Evolutionary conservation across 83 land plant species (phyloP), one percentile per base, ranked within the genome.

Genomic region (Diphasiastrum complanatum): DNA sequence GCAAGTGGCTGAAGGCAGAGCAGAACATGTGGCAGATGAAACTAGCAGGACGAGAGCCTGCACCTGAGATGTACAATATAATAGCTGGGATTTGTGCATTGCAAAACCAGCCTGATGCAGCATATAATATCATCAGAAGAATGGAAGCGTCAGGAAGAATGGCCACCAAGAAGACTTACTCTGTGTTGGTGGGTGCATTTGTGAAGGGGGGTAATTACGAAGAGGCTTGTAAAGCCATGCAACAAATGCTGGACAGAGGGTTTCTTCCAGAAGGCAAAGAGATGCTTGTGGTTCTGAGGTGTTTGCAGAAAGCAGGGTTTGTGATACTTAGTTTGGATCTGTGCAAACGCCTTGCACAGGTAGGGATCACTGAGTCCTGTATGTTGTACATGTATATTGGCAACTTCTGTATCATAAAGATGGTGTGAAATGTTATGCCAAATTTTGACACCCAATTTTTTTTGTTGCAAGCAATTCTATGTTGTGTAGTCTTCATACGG

Each of bases 81-180:
- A 82, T 85, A 20, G 47, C 85, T 59, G 91, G 87, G 20, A 81
- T 85, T 24, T 89, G 91, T 80, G 95, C 86, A 30, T 86, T 75
- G 3, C 75, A 80, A 46, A 89, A 80, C 5, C 85, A 85, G 29
- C 32, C 52, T 31, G 74, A 57, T 58, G 75, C 84, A 41, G 76
- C 81, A 14, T 40, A 58, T 30, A 76, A 84, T 37, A 63, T 89
- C 65, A 78, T 89, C 45, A 61, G 79, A 10, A 45, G 75, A 51
- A 51, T 73, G 57, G 80, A 84, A 49, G 67, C 32, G 11, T 38
- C 20, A 27, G 54, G 72, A 2, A 64, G 24, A 14, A 64, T 68
- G 40, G 55, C 78, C 22, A 11, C 41, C 47, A 84, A 74, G 73
- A 78, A 64, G 65, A 81, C 85, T 4, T 68, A 75, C 12, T 76